Base-by-base conservation (phyloP, 352 stramenopile species). In the Lagenidium sp. region DNA sequence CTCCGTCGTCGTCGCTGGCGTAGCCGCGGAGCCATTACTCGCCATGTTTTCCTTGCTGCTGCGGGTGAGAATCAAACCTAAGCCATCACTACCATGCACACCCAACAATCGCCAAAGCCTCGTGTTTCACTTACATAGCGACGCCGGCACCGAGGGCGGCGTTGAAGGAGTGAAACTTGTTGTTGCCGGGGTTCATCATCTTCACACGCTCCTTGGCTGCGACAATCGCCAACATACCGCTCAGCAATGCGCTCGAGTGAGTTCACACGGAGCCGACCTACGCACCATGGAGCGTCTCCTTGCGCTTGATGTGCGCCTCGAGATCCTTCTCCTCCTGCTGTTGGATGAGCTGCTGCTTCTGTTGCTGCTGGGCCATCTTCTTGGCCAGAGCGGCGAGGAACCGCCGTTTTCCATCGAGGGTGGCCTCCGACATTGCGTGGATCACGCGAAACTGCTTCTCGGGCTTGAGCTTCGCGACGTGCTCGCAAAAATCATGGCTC, bases 361-460 rank as follows among this genome's bases (percentile, higher is more conserved):
- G 57, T 44, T 85, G 67, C 38, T 86, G 73, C 35, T 68, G 53
- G 13, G 69, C 50, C 47, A 91, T 85, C 55, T 89, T 88, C 39
- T 79, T 69, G 38, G 69, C 67, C 36, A 92, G 44, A 30, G 67
- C 79, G 16, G 69, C 29, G 4, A 92, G 55, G 32, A 89, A 92
- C 37, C 78, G 80, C 48, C 84, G 80, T 57, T 92, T 92, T 41
- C 76, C 79, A 8, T 86, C 71, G 0, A 86, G 52, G 24, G 74
- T 80, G 16, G 71, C 77, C 51, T 89, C 77, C 42, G 74, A 75
- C 73, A 92, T 85, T 26, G 79, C 76, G 32, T 82, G 80, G 46
- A 92, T 87, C 44, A 92, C 79, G 26, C 79, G 79, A 52, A 84
- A 92, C 63, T 92, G 77, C 54, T 92, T 92, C 53, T 86, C 71